Base-by-base conservation (phyloP, 495 filamentous ascomycete species). In the Thozetella sp. region DNA sequence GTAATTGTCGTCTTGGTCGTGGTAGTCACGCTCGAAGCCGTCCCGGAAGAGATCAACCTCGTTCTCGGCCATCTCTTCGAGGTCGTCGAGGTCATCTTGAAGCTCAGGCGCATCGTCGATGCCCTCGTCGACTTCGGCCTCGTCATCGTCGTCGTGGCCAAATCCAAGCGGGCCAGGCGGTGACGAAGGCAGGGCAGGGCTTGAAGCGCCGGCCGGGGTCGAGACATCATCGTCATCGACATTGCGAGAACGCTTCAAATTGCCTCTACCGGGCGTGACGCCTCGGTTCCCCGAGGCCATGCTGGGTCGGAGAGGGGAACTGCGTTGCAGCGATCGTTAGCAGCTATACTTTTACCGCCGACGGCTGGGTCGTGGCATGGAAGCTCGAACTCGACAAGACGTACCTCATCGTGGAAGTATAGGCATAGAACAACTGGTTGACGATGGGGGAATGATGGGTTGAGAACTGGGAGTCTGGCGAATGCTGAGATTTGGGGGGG, bases 41-140 rank as follows among this genome's bases (percentile, higher is more conserved):
- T 96, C 91, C 27, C 83, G 90, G 67, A 97, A 97, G 24, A 99
- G 84, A 76, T 99, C 94, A 64, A 97, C 96, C 19, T 95, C 91
- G 66, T 98, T 95, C 72, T 98, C 96, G 12, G 93, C 96, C 86
- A 93, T 86, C 73, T 99, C 96, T 63, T 98, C 96, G 50, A 92
- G 84, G 66, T 99, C 96, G 57, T 97, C 93, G 63, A 97, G 86
- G 66, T 97, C 93, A 51, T 83, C 88, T 48, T 88, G 80, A 4
- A 96, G 72, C 60, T 93, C 89, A 54, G 84, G 80, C 52, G 92
- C 90, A 45, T 90, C 88, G 63, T 90, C 87, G 12, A 86, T 68
- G 37, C n/a, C 43, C 11, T 48, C 43, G n/a, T 48, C 43, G 10
- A 48, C 43, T n/a, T 48, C 43, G 43, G 43, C 43, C n/a, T 87